phyloP scores from a whole-genome alignment of 2,329 filamentous ascomycete genomes.

The Epicoccum sorghinum region DNA sequence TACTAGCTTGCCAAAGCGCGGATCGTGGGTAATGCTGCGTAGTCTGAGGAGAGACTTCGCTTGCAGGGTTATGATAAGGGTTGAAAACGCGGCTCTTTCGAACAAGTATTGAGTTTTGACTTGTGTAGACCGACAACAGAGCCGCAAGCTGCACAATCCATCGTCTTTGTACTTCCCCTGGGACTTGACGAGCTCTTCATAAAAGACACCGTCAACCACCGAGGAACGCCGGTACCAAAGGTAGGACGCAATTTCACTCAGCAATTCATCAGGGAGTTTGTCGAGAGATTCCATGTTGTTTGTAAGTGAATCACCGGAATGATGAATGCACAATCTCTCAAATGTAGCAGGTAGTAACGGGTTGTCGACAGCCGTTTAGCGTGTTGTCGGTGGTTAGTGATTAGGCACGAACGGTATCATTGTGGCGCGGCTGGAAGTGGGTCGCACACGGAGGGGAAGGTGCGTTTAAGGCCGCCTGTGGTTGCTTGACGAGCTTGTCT shows the following conservation, averaged over 20 bases:
- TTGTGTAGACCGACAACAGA: not conserved
- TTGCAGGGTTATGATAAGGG: not conserved
- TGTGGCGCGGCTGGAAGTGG: not conserved
- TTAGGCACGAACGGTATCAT: not conserved
- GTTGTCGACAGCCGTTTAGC: too few relatives aligned
- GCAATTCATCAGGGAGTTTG: too few relatives aligned
- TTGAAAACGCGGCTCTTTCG: not conserved
- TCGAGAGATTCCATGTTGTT: too few relatives aligned
- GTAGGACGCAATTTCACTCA: too few relatives aligned
- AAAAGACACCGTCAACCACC: too few relatives aligned
- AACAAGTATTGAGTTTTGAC: not conserved
- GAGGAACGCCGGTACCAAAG: too few relatives aligned
- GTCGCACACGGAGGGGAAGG: not conserved
- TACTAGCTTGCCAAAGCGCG: not conserved
- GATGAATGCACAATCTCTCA: too few relatives aligned
- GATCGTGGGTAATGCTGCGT: not conserved
- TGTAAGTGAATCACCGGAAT: too few relatives aligned
- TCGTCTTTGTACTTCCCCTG: not conserved
- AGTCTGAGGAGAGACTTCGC: not conserved
- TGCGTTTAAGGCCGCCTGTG: not conserved
- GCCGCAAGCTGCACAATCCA: not conserved
- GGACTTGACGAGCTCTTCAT: not conserved
- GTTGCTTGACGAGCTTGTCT: conserved; percentile 11
- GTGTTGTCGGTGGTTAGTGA: not conserved
- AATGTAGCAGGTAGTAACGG: too few relatives aligned